Conservation (phyloP, 345 rosid genomes). For the Hibiscus syriacus region DNA sequence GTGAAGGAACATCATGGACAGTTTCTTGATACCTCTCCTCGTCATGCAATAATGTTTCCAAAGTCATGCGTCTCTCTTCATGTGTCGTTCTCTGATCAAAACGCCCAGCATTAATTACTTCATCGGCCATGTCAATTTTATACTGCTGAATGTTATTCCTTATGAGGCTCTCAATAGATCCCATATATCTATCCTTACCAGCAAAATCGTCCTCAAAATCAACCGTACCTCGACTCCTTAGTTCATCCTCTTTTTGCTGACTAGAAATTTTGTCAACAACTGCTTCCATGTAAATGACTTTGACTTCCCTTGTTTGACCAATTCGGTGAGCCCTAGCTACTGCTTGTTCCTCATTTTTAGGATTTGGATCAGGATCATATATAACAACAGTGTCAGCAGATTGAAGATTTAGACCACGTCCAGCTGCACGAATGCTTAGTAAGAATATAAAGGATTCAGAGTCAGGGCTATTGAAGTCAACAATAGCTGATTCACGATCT, state of each 20-base stretch:
- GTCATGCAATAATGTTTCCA: slow-evolving; percentile 94
- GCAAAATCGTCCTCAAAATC: slow-evolving; percentile 97
- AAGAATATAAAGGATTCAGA: slow-evolving; percentile 94
- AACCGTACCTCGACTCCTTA: slow-evolving; percentile 70
- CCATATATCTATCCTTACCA: slow-evolving; percentile 95
- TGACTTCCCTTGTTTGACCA: slow-evolving; percentile 96
- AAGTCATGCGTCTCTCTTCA: slow-evolving; percentile 96
- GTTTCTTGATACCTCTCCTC: slow-evolving; percentile 99
- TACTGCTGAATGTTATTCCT: slow-evolving; percentile 99
- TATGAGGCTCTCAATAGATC: slow-evolving; percentile 97
- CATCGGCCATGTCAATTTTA: slow-evolving; percentile 99
- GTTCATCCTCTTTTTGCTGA: slow-evolving; percentile 92
- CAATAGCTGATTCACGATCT: slow-evolving; percentile 99
- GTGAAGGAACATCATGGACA: slow-evolving; percentile 95
- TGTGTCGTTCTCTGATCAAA: slow-evolving; percentile 99
- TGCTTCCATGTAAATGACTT: slow-evolving; percentile 98
- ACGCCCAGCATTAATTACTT: slow-evolving; percentile 99
- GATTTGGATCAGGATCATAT: slow-evolving; percentile 99
- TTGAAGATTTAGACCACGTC: slow-evolving; percentile 99
- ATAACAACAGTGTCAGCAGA: slow-evolving; percentile 97
- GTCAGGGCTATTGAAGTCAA: slow-evolving; percentile 76
- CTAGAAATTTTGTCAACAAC: slow-evolving; percentile 89
- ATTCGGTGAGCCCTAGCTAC: slow-evolving; percentile 99
- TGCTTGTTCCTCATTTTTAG: slow-evolving; percentile 99
- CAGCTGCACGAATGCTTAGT: slow-evolving; percentile 98